A percentile compares a stretch with the other conserved stretches of the same genome.
phyloP scores from a whole-genome alignment of 345 rosid genomes.

The Erodium maritimum region DNA sequence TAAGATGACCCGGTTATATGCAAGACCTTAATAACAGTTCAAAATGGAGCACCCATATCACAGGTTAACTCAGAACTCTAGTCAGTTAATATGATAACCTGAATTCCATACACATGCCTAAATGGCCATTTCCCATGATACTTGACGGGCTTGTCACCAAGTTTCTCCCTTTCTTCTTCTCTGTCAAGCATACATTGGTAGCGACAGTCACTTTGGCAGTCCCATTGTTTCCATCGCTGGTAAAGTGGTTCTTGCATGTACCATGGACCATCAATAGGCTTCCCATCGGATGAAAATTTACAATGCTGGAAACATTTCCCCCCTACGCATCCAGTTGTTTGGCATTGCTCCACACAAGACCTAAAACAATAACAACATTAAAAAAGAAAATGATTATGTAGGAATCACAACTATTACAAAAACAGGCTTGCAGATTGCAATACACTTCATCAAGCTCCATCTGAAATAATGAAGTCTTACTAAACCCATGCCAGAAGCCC shows the following conservation, averaged over 20 bases:
- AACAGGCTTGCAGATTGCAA: too few species aligned
- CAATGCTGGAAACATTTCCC: constrained; percentile 73
- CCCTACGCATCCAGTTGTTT: constrained; percentile 75
- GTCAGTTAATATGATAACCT: constrained; percentile 24
- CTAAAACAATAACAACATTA: constrained; percentile 22
- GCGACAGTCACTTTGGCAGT: constrained; percentile 55
- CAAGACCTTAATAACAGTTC: neutral
- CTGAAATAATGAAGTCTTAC: neutral
- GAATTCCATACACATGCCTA: constrained; percentile 61
- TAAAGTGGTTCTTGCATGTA: constrained; percentile 70
- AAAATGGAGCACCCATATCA: constrained; percentile 1
- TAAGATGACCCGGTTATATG: constrained; percentile 2
- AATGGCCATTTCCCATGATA: constrained; percentile 91
- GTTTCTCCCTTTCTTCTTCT: constrained; percentile 61
- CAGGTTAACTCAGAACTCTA: neutral
- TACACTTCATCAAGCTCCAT: neutral
- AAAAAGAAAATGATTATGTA: constrained; percentile 1
- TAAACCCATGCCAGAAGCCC: neutral
- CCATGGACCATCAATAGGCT: constrained; percentile 68
- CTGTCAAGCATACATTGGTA: constrained; percentile 77
- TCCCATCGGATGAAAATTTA: constrained; percentile 80
- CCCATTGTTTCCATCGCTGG: constrained; percentile 27
- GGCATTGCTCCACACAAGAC: constrained; percentile 62
- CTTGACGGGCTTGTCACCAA: constrained; percentile 59
- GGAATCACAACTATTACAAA: neutral